A percentile compares a stretch with the other conserved stretches of the same genome.
These are phyloP conservation scores for Xylaria sp. DNA, from an alignment of 2,329 filamentous ascomycete species.

Conservation along the genomic window DNA sequence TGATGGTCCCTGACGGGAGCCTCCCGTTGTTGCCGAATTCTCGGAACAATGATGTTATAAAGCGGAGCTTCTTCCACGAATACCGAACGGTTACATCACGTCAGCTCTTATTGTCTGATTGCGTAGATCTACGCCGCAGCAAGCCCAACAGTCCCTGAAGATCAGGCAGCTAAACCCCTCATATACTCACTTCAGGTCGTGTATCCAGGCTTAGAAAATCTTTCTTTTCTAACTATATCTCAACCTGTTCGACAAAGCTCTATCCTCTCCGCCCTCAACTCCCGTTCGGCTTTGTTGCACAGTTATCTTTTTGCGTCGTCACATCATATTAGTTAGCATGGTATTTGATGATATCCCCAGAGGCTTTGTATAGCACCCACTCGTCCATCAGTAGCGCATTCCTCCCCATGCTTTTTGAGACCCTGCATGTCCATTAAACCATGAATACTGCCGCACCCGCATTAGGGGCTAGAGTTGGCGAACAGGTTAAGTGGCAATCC, in stretches of 20 bases:
- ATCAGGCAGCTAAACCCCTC: not conserved
- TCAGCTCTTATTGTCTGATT: conserved; percentile 14
- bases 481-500: conserved; percentile 30
- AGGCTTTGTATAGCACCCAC: conserved; percentile 5
- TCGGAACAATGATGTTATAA: conserved; percentile 19
- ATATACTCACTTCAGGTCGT: not conserved
- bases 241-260: not conserved
- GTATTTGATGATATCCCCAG: not conserved
- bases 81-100: conserved; percentile 18
- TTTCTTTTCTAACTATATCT: not conserved
- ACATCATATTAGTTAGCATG: not conserved
- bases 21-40: not conserved
- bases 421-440: conserved; percentile 1
- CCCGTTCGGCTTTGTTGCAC: not conserved
- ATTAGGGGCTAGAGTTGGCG: conserved; percentile 8
- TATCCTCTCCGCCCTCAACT: not conserved
- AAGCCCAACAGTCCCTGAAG: conserved; percentile 16
- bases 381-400: not conserved
- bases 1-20: not conserved
- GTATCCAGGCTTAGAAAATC: not conserved
- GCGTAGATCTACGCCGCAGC: conserved; percentile 6
- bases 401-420: not conserved
- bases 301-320: not conserved
- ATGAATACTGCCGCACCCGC: conserved; percentile 18
- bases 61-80: conserved; percentile 8